These are phyloP conservation scores for Mortierella sp. DNA, from an alignment of 371 early-diverging fungal species.

Conservation along the genomic window DNA sequence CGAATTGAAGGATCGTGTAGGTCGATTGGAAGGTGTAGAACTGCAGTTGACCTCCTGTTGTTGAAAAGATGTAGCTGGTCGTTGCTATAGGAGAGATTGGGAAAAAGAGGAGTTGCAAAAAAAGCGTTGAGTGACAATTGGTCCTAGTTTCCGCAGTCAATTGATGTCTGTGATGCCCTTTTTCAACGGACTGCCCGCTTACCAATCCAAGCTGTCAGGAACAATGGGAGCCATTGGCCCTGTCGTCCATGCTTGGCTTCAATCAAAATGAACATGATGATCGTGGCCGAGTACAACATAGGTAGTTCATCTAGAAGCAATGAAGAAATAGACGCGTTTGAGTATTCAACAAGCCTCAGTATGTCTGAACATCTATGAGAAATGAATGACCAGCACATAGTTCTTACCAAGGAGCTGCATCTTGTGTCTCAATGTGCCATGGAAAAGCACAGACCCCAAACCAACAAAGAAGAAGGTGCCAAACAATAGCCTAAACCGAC, in stretches of 20 bases:
- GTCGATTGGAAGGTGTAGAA: conserved; percentile 42
- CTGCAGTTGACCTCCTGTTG: conserved; percentile 22
- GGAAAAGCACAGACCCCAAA: conserved; percentile 42
- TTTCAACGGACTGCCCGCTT: conserved; percentile 1
- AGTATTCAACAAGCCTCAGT: not conserved
- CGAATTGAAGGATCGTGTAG: conserved; percentile 38
- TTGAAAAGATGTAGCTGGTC: conserved; percentile 32
- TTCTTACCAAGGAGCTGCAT: conserved; percentile 49
- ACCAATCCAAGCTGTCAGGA: conserved; percentile 41
- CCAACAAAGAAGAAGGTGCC: conserved; percentile 25
- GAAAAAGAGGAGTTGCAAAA: not conserved
- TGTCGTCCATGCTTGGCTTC: conserved; percentile 40
- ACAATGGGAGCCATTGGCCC: conserved; percentile 32
- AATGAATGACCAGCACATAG: not conserved
- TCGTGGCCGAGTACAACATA: conserved; percentile 48
- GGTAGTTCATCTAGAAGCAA: conserved; percentile 35
- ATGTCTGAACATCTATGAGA: not conserved
- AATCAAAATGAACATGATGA: conserved; percentile 34
- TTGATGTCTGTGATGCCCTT: too few relatives aligned
- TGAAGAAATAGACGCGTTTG: not conserved
- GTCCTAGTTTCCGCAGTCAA: too few relatives aligned
- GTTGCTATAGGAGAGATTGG: conserved; percentile 7
- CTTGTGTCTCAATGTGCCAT: conserved; percentile 47
- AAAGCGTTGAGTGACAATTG: not conserved
- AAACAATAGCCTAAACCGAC: conserved; percentile 22